Percentiles rank a stretch among this genome's conserved stretches.
phyloP scores from a whole-genome alignment of 306 rosid genomes.

The Sesbania bispinosa region DNA sequence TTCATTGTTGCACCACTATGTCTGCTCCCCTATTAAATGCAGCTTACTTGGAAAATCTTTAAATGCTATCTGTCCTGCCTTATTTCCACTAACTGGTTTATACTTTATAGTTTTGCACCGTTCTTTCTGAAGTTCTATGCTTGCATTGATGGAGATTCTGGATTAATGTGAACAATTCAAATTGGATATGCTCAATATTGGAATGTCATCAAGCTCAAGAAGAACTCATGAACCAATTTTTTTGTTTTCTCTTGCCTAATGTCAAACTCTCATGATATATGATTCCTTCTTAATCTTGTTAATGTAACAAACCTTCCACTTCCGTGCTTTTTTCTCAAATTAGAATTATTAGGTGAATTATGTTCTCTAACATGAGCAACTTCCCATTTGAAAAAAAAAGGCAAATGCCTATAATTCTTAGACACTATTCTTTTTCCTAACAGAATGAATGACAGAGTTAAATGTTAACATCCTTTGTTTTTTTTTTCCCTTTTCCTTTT shows the following conservation, averaged over 20 bases:
- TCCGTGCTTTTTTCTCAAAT: background rate
- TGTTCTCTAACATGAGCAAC: constrained; percentile 10
- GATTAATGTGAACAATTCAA: constrained; percentile 21
- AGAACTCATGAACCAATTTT: background rate
- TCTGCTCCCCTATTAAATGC: constrained; percentile 50
- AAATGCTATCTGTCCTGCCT: constrained; percentile 24
- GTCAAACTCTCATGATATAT: constrained; percentile 23
- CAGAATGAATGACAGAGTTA: constrained; percentile 15
- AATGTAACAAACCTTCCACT: constrained; percentile 6
- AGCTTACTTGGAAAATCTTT: constrained; percentile 31
- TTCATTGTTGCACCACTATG: constrained; percentile 57
- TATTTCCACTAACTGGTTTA: constrained; percentile 29
- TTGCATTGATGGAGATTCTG: constrained; percentile 37
- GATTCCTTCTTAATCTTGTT: background rate
- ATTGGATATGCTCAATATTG: constrained; percentile 9
- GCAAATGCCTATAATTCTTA: constrained; percentile 9
- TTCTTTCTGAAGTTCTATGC: constrained; percentile 21
- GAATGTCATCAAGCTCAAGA: constrained; percentile 19
- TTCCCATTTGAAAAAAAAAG: no score
- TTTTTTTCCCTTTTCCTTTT: background rate
- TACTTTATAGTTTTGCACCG: constrained; percentile 7
- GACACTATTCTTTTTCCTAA: background rate
- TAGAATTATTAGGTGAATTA: constrained; percentile 13
- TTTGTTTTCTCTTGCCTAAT: background rate
- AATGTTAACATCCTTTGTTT: background rate